Evolutionary conservation across 106 monocot genomes (phyloP), one percentile per base, ranked within the genome.

Genomic region (Allium sativum): DNA sequence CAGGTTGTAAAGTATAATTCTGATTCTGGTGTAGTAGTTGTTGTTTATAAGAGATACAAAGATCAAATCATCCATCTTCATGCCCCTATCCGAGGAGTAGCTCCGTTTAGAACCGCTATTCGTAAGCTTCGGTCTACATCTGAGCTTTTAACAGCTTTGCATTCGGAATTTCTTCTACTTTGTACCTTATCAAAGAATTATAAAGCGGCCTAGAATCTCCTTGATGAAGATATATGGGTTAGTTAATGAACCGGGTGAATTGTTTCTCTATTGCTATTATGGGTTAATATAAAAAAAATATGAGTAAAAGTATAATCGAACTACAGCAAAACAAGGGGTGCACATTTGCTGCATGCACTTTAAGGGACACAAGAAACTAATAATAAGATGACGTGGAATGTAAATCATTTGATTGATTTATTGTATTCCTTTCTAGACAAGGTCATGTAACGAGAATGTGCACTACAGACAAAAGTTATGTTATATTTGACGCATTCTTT

Each of bases 241-340:
- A 60, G 79, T 91, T 76, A 88, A 98, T 65, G 82, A 82, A 50
- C 91, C 96, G 61, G 80, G 57, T 73, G 96, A 98, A 22, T 65
- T 98, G 13, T 98, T 98, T 59, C 91, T 98, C 18, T 98, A 80
- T 66, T 88, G 78, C 56, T 98, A 98, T 70, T 98, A 98, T 72
- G 96, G 96, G 96, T 95, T 52, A 68, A 79, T 77, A 60, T 58
- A 7, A 43, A 60, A 60, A 59, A n/a, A 60, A 15, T 60, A 60
- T 43, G 1, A 8, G 16, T n/a, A 44, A 8, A 7, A 43, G 17
- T 44, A 44, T 16, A 16, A 16, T 60, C 17, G 4, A 8, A 9
- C 44, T 10, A 17, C 16, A 9, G 42, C 42, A 10, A 43, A 60
- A 60, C 18, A 16, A 15, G 7, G 12, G 44, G 18, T 44, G 44